Evolutionary conservation across 345 rosid species (phyloP).

Genomic region (Hibiscus trionum): DNA sequence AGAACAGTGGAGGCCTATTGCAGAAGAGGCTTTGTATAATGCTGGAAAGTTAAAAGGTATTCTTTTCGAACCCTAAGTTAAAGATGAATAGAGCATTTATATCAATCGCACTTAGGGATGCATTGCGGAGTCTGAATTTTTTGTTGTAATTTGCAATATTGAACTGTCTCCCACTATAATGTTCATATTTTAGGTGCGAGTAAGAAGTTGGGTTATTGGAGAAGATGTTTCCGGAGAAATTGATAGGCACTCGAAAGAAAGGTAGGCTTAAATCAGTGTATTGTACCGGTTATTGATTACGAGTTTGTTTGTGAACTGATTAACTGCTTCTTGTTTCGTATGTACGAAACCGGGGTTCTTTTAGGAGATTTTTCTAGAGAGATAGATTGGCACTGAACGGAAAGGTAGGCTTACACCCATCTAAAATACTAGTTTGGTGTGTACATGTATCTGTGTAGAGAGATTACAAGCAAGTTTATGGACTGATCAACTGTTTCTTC

Average conservation of each 20-base stretch:
- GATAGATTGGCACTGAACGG: too few relatives aligned
- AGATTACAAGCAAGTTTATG: background rate
- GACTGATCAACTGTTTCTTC: background rate
- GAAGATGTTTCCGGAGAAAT: constrained; percentile 22
- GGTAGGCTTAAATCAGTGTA: constrained; percentile 3
- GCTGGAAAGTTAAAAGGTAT: constrained; percentile 71
- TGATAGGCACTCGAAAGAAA: constrained; percentile 4
- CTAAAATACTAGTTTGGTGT: too few relatives aligned
- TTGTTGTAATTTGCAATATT: background rate
- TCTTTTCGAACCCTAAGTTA: background rate
- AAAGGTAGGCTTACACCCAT: too few relatives aligned
- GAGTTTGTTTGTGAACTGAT: background rate
- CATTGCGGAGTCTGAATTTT: background rate
- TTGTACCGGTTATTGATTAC: background rate
- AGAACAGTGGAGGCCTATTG: constrained; percentile 79
- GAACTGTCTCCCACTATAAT: background rate
- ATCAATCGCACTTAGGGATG: background rate
- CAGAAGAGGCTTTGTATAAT: constrained; percentile 63
- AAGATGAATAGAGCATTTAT: background rate
- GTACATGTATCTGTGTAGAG: too few relatives aligned
- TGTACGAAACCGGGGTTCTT: too few relatives aligned
- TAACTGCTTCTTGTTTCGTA: background rate
- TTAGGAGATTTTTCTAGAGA: too few relatives aligned
- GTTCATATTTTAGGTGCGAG: constrained; percentile 23
- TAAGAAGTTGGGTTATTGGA: constrained; percentile 15